Evolutionary conservation across 1,284 basidiomycete genomes (phyloP), one percentile per base, ranked within the genome.

Genomic region (Cryptococcus sp.): DNA sequence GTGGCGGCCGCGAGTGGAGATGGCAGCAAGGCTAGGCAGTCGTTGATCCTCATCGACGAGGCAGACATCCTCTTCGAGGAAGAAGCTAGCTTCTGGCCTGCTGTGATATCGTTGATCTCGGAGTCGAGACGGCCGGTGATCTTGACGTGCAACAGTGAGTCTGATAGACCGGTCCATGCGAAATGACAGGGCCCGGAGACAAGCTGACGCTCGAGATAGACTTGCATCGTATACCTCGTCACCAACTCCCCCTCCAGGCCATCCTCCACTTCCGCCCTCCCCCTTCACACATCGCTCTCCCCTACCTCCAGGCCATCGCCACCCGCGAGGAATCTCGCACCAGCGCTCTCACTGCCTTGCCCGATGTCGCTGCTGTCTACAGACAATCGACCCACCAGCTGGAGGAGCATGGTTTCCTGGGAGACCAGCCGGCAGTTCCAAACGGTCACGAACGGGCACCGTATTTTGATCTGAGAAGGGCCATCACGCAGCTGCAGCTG

Each of bases 41-140:
- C 91, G 1, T 76, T 96, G 48, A 89, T 98, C 64, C 80, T 99
- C 36, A 79, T 99, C n/a, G 96, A 99, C 75, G 96, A 98, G 73
- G 95, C 91, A 8, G 96, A 99, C 74, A 84, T 98, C 39, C 79
- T 98, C 42, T 98, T 87, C 78, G 87, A 86, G 61, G 91, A 94
- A 51, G 95, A 98, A 73, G 80, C 80, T 42, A 89, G 87, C 42
- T 98, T 98, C 76, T 99, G 96, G 96, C 81, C 86, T 2, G 84
- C 89, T 5, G 82, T 96, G 40, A 80, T 88, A 2, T 81, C 84
- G 51, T 82, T 97, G 55, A 91, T 95, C 68, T 84, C 83, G 57
- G 83, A 88, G 28, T 91, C 89, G 63, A 84, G 83, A 65, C 80
- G 93, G 54, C 93, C 94, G 1, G 87, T 97, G 44, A 83, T 97